phyloP scores from a whole-genome alignment of 495 filamentous ascomycete species.

The Cladorrhinum samala region DNA sequence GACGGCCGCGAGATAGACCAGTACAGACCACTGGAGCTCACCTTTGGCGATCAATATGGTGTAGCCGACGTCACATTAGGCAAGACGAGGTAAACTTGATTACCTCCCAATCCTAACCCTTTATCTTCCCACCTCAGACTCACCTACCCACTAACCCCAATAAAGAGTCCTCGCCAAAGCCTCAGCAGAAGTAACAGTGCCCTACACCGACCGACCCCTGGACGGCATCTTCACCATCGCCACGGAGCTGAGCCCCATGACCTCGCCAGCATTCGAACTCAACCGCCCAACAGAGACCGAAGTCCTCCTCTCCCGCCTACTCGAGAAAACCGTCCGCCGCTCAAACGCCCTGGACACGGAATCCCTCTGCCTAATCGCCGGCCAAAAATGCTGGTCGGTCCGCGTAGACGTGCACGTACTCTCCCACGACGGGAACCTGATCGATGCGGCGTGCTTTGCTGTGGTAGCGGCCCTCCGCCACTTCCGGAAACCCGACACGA shows the following conservation, averaged over 20 bases:
- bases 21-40: conserved; percentile 68
- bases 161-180: conserved; percentile 74
- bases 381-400: conserved; percentile 81
- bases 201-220: conserved; percentile 82
- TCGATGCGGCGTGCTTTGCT: conserved; percentile 78
- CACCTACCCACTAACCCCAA: background rate
- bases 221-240: conserved; percentile 90
- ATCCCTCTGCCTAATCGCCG: conserved; percentile 87
- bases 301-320: conserved; percentile 72
- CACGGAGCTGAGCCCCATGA: conserved; percentile 87
- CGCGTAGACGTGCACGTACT: conserved; percentile 86
- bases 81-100: conserved; percentile 66
- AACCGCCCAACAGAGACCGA: conserved; percentile 77
- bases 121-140: conserved; percentile 3
- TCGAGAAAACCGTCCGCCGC: conserved; percentile 89
- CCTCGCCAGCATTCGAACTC: conserved; percentile 82
- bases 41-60: conserved; percentile 86
- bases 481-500: conserved; percentile 82
- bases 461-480: conserved; percentile 82
- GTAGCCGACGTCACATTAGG: conserved; percentile 84
- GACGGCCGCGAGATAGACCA: conserved; percentile 76
- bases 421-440: conserved; percentile 79
- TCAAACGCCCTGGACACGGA: conserved; percentile 90
- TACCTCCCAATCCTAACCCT: background rate
- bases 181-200: conserved; percentile 78